Percentiles rank a stretch among this genome's conserved stretches.
Evolutionary conservation across 495 filamentous ascomycete genomes (phyloP).

Genomic region (Xylaria intraflava): DNA sequence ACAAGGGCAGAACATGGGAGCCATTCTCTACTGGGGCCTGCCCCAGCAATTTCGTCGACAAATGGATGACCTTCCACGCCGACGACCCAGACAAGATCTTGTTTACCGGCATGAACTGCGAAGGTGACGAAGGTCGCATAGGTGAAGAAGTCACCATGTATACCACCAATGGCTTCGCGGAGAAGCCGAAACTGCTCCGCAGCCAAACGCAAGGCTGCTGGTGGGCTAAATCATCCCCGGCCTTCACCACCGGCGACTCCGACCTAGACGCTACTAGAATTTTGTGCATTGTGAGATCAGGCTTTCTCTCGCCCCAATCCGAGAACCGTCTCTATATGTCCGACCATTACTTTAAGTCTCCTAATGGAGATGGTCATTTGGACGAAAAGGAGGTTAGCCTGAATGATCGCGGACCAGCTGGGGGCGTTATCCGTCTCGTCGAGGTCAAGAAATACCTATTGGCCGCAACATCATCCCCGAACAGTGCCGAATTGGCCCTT

Average conservation of each 20-base stretch:
- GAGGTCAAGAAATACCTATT: conserved; percentile 80
- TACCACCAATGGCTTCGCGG: conserved; percentile 76
- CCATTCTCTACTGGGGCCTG: conserved; percentile 55
- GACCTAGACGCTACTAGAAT: conserved; percentile 57
- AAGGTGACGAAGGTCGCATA: conserved; percentile 44
- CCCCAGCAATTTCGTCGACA: conserved; percentile 37
- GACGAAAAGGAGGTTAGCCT: conserved; percentile 66
- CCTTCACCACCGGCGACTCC: conserved; percentile 60
- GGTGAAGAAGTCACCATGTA: conserved; percentile 61
- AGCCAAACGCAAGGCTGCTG: conserved; percentile 63
- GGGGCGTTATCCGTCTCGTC: conserved; percentile 69
- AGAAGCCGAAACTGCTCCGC: conserved; percentile 52
- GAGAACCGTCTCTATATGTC: conserved; percentile 73
- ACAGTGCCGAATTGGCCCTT: conserved; percentile 83
- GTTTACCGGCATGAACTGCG: conserved; percentile 67
- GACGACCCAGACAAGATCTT: conserved; percentile 73
- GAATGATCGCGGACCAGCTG: conserved; percentile 60
- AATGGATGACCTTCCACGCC: conserved; percentile 65
- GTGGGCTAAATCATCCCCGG: conserved; percentile 70
- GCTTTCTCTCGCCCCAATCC: conserved; percentile 52
- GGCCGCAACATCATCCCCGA: conserved; percentile 67
- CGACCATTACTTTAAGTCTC: conserved; percentile 63
- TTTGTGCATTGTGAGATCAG: conserved; percentile 71
- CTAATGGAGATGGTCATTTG: conserved; percentile 38
- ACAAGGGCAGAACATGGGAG: conserved; percentile 74